A percentile compares a stretch with the other conserved stretches of the same genome.
phyloP scores from a whole-genome alignment of 2,329 filamentous ascomycete genomes.

The Cephalotrichum gorgonifer region DNA sequence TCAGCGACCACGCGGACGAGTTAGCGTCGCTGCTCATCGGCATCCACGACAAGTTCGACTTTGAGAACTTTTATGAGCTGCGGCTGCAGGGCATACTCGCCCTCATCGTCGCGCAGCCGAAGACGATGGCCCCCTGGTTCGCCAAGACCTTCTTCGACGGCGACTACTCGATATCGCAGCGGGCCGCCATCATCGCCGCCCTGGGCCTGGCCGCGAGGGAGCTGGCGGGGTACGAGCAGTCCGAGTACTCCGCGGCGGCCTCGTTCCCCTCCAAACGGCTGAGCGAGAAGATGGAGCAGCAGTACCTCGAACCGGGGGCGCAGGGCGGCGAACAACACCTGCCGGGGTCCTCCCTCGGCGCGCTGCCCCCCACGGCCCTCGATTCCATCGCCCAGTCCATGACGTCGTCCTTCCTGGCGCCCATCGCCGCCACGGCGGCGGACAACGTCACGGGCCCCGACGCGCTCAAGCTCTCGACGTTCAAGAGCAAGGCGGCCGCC shows the following conservation, averaged over 20 bases:
- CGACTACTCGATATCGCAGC: constrained; percentile 80
- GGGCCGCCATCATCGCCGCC: constrained; percentile 70
- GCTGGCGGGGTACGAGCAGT: constrained; percentile 63
- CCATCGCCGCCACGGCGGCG: constrained; percentile 71
- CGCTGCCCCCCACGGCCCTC: constrained; percentile 48
- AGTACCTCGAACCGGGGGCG: constrained; percentile 44
- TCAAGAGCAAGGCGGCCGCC: constrained; percentile 45
- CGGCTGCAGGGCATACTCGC: constrained; percentile 75
- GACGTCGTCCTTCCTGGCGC: constrained; percentile 64
- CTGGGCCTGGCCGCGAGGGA: constrained; percentile 77
- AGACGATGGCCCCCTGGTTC: constrained; percentile 74
- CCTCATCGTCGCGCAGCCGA: constrained; percentile 64
- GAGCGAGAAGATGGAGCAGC: constrained; percentile 59
- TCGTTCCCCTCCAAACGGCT: constrained; percentile 75
- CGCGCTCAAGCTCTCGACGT: constrained; percentile 78
- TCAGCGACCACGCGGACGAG: constrained; percentile 74
- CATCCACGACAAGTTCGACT: constrained; percentile 75
- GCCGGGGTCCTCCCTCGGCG: constrained; percentile 30
- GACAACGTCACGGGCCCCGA: constrained; percentile 72
- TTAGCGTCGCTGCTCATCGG: constrained; percentile 68
- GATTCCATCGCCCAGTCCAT: constrained; percentile 58
- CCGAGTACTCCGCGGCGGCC: constrained; percentile 35
- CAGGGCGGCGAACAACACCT: constrained; percentile 11
- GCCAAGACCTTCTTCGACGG: constrained; percentile 79
- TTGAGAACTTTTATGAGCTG: constrained; percentile 66